A percentile compares a stretch with the other conserved stretches of the same genome.
These are phyloP conservation scores for rapeseed (Brassica napus) DNA, from an alignment of 345 rosid species.

Conservation along the genomic window Da-Ae NC_063451.1:41297001-41297500, in stretches of 20 bases:
- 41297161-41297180: slow-evolving; percentile 30
- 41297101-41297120: not conserved
- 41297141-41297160: not conserved
- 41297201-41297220: slow-evolving; percentile 16
- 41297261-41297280: not conserved
- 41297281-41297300: slow-evolving; percentile 25
- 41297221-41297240: slow-evolving; percentile 24
- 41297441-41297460: not conserved
- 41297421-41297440: not conserved
- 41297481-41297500: not conserved
- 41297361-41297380: slow-evolving; percentile 5
- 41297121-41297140: slow-evolving; percentile 34
- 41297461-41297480: not conserved
- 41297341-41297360: not conserved
- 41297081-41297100: not conserved
- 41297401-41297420: slow-evolving; percentile 7
- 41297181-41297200: slow-evolving; percentile 8
- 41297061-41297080: not conserved
- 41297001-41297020: not conserved
- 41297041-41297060: not conserved
- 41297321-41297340: not conserved
- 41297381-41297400: not conserved
- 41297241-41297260: slow-evolving; percentile 46
- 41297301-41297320: slow-evolving; percentile 41
- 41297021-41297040: not conserved